Base-by-base conservation (phyloP, 768 basidiomycete genomes). In the Nidula microcarpa region DNA sequence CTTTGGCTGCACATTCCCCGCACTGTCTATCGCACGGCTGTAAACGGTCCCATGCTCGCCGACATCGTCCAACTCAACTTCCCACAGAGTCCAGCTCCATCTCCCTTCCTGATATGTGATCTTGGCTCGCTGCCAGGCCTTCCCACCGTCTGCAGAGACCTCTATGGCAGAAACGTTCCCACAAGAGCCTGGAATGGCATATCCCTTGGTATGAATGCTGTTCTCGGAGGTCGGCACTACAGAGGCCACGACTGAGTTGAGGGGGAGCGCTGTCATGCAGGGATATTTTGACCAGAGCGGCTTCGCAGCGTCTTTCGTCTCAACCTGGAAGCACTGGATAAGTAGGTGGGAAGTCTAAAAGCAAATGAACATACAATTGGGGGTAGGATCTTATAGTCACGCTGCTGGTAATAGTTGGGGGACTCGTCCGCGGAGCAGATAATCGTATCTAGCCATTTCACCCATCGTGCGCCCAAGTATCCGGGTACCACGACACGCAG, bases 81-180 rank as follows among this genome's bases (percentile, higher is more conserved):
- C 82, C 88, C 87, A 89, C 17, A 88, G 62, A 4, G 82, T 79
- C 87, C 88, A 90, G 60, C 87, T 87, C 86, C 86, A 89, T 56
- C 64, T 76, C 3, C 86, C 85, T 35, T 79, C 69, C 51, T 80
- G 82, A 55, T 87, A 86, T 1, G 73, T 80, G 53, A 86, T 79
- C 33, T 65, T 66, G 16, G 81, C 77, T 8, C 65, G 60, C 30
- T 65, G 60, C 84, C 86, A 87, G 6, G 76, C 73, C 44, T 60
- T 55, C 1, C 84, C 85, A 2, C 66, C 70, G 60, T 87, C 79
- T 14, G 72, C 60, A 39, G 79, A 78, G 11, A 86, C 64, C 32
- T 86, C 80, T 13, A 86, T 74, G 1, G 61, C 56, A 3, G 66
- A 59, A 8, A 87, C 74, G 37, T 77, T 79, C 39, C 76, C 78